phyloP scores from a whole-genome alignment of 2,329 filamentous ascomycete genomes.

The Elsinoe batatas region DNA sequence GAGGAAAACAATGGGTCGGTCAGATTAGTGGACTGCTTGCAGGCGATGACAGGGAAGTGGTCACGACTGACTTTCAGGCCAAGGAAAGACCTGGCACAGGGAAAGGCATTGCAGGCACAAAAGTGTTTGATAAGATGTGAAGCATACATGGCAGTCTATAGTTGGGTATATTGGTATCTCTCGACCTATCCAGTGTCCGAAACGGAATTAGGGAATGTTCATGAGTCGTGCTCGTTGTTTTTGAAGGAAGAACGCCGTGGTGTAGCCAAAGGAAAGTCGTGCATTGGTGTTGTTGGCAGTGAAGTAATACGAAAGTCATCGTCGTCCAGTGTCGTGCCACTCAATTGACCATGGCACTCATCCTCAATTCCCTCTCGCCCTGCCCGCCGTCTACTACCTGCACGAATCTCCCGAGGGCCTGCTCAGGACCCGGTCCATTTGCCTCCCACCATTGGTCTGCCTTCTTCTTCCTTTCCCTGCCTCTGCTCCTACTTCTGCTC shows the following conservation, averaged over 20 bases:
- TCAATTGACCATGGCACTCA: conserved; percentile 6
- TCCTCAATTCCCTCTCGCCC: conserved; percentile 5
- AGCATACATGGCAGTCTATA: conserved; percentile 10
- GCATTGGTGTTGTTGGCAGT: background rate
- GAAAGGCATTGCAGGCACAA: conserved; percentile 23
- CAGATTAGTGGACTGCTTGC: conserved; percentile 12
- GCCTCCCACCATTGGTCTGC: conserved; percentile 8
- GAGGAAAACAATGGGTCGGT: conserved; percentile 33
- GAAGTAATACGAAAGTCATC: background rate
- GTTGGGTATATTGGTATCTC: conserved; percentile 5
- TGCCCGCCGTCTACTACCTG: background rate
- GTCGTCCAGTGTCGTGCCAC: background rate
- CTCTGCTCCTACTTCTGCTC: background rate
- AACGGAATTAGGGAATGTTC: background rate
- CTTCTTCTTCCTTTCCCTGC: background rate
- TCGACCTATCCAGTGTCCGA: background rate
- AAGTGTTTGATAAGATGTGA: conserved; percentile 32
- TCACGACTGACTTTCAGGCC: conserved; percentile 16
- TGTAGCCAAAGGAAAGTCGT: background rate
- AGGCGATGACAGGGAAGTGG: conserved; percentile 17
- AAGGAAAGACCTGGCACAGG: conserved; percentile 15
- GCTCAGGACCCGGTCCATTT: background rate
- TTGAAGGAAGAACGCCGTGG: background rate
- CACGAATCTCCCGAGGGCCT: background rate
- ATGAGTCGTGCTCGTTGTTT: background rate